Conservation (phyloP, 768 basidiomycete species). For the Suillus lakei region DNA sequence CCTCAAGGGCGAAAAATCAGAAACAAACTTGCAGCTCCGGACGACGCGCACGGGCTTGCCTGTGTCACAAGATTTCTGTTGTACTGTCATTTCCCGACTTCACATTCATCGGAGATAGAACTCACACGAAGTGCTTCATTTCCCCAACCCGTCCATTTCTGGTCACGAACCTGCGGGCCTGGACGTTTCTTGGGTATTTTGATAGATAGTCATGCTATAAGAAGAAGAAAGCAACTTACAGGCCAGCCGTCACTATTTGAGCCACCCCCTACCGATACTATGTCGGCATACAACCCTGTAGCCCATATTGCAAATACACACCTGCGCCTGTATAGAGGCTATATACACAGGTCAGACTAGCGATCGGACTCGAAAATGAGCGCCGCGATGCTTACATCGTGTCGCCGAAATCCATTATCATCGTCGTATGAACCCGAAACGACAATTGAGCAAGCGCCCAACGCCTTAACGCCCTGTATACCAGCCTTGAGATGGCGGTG, state of each 20-base stretch:
- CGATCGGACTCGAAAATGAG: background rate
- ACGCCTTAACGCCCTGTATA: conserved; percentile 21
- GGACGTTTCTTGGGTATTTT: conserved; percentile 14
- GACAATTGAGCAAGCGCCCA: conserved; percentile 23
- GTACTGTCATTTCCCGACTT: background rate
- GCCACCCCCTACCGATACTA: conserved; percentile 22
- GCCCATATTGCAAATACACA: background rate
- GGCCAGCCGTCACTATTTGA: background rate
- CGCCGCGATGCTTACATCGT: conserved; percentile 22
- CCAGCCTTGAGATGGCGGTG: conserved; percentile 21
- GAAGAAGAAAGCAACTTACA: conserved; percentile 9
- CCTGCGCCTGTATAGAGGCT: conserved; percentile 32
- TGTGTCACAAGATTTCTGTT: conserved; percentile 25
- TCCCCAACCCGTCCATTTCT: conserved; percentile 18
- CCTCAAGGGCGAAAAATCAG: conserved; percentile 26
- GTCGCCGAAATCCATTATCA: conserved; percentile 29
- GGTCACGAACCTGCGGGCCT: conserved; percentile 25
- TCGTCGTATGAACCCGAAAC: conserved; percentile 27
- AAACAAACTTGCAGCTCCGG: conserved; percentile 23
- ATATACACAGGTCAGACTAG: conserved; percentile 9
- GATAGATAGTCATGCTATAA: background rate
- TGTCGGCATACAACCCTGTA: background rate
- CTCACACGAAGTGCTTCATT: conserved; percentile 28
- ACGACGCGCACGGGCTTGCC: conserved; percentile 30
- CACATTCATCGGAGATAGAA: background rate